Evolutionary conservation across 495 filamentous ascomycete species (phyloP).

Genomic region (Penicillium herquei): DNA sequence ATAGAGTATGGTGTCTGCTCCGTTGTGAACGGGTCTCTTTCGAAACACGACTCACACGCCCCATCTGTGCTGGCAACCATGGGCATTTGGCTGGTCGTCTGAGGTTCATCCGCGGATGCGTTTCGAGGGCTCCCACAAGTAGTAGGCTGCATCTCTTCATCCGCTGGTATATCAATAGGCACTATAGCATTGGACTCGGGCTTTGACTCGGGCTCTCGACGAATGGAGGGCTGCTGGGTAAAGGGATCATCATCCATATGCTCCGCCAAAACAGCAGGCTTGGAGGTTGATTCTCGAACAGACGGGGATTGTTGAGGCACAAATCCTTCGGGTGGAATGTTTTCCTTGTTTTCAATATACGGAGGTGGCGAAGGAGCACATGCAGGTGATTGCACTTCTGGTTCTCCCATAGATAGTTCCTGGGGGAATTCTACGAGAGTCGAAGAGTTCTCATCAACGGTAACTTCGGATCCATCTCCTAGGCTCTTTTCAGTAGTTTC

Average conservation of each 20-base stretch:
- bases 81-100: too few relatives aligned
- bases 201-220: neutral
- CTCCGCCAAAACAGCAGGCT: slow-evolving; percentile 10
- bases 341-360: slow-evolving; percentile 21
- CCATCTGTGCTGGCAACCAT: too few relatives aligned
- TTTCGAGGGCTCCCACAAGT: neutral
- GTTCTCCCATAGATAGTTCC: neutral
- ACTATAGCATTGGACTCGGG: neutral
- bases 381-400: slow-evolving; percentile 3
- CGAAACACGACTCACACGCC: too few relatives aligned
- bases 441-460: slow-evolving; percentile 10
- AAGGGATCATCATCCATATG: slow-evolving; percentile 7
- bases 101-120: too few relatives aligned
- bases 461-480: neutral
- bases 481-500: neutral
- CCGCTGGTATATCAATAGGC: neutral
- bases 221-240: neutral
- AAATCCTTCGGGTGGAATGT: slow-evolving; percentile 16
- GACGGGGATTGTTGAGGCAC: neutral
- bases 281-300: slow-evolving; percentile 4
- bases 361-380: slow-evolving; percentile 8
- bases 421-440: slow-evolving; percentile 16
- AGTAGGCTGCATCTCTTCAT: neutral
- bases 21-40: too few relatives aligned
- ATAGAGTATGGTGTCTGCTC: too few relatives aligned